phyloP scores from a whole-genome alignment of 768 basidiomycete species.

The Suillus americanus region DNA sequence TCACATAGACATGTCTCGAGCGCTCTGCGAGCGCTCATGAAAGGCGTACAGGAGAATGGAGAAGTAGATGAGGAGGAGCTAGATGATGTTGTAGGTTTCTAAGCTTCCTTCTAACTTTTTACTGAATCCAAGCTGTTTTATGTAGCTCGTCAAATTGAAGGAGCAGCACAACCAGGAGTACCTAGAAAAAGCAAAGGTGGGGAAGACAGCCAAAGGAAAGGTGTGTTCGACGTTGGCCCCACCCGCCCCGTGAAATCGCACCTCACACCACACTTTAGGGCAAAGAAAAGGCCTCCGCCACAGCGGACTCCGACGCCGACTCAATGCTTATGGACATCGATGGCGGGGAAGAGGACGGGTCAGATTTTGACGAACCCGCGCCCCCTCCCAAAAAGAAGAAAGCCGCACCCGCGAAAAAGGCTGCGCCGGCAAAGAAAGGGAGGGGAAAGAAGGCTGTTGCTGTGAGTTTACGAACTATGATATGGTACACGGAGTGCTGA shows the following conservation, averaged over 20 bases:
- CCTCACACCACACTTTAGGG: slow-evolving; percentile 31
- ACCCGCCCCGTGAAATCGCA: neutral
- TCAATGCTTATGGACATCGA: slow-evolving; percentile 82
- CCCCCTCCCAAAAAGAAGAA: slow-evolving; percentile 47
- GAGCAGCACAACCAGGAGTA: slow-evolving; percentile 68
- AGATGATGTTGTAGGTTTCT: slow-evolving; percentile 61
- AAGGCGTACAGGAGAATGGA: slow-evolving; percentile 62
- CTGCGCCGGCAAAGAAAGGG: slow-evolving; percentile 41
- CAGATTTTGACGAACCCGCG: slow-evolving; percentile 42
- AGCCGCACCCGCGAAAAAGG: slow-evolving; percentile 32
- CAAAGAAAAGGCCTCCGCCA: slow-evolving; percentile 48
- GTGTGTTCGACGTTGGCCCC: slow-evolving; percentile 27
- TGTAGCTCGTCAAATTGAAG: slow-evolving; percentile 67
- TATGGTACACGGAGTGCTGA: slow-evolving; percentile 6
- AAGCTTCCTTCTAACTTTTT: slow-evolving; percentile 4
- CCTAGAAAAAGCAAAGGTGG: slow-evolving; percentile 42
- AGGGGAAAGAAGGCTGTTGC: slow-evolving; percentile 53
- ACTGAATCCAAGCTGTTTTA: neutral
- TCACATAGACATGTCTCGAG: slow-evolving; percentile 59
- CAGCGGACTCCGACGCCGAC: slow-evolving; percentile 59
- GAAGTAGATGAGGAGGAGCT: slow-evolving; percentile 73
- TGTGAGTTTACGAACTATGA: slow-evolving; percentile 16
- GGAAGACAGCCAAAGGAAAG: slow-evolving; percentile 43
- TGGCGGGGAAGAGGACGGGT: slow-evolving; percentile 48
- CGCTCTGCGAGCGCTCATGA: slow-evolving; percentile 62